Base-by-base conservation (phyloP, 345 rosid species). In the Limnanthes douglasii region DNA sequence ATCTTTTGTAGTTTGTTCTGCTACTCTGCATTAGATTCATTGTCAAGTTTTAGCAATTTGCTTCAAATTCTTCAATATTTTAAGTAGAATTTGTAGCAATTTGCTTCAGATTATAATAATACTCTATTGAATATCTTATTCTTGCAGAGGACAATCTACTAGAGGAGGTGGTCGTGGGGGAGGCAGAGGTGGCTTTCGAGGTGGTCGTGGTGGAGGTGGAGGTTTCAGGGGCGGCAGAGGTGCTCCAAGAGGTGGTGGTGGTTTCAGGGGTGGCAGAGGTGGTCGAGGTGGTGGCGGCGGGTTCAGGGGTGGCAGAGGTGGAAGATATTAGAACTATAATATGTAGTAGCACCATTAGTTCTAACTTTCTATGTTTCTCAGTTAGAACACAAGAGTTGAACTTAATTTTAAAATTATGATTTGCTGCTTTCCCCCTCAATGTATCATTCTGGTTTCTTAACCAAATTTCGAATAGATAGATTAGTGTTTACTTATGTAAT, bases 221-320 rank as follows among this genome's bases (percentile, higher is more conserved):
- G 61, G 61, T 4, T 61, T 69, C 12, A 64, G 59, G 25, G 70
- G 78, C 29, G 82, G 93, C 22, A 72, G 92, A 26, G 84, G 92
- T 33, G 54, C 62, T 25, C 66, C 78, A 37, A 63, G 88, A 30
- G 71, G 88, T 17, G 44, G 20, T 12, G 13, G 41, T 13, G 74
- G 93, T n/a, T n/a, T n/a, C 37, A 56, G 95, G 37, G 80, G 73
- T 8, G 33, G 60, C 14, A 16, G 71, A 15, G 36, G 81, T 50
- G 78, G 95, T 41, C 78, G 57, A 5, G 61, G 72, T 15, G 50
- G 75, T 13, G 70, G 86, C 27, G 93, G 82, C n/a, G 65, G 75
- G 51, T 76, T 72, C 41, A 67, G 85, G 73, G 93, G 90, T 19
- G 60, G 90, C 48, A 88, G 96, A 38, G 86, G 96, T 27, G 68